Evolutionary conservation across 345 rosid species (phyloP).

Genomic region (Turritis glabra): DNA sequence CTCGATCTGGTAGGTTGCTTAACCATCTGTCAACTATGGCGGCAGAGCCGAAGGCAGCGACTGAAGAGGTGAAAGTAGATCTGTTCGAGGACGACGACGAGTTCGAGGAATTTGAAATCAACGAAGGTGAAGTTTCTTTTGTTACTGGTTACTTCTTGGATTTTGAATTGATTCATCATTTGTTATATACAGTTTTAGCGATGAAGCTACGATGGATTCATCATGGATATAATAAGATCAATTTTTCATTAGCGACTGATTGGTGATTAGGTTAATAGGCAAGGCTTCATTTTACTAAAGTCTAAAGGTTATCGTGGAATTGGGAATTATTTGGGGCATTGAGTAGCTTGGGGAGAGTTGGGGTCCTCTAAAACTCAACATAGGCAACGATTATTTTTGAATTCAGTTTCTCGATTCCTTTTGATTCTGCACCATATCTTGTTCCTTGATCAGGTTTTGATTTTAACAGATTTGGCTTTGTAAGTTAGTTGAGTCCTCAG

Average conservation of each 20-base stretch:
- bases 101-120: conserved; percentile 48
- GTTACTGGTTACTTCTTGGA: not conserved
- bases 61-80: conserved; percentile 73
- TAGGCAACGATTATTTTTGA: not conserved
- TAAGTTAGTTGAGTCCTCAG: not conserved
- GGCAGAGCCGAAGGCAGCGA: conserved; percentile 31
- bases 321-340: not conserved
- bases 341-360: too few species aligned
- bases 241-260: not conserved
- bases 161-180: not conserved
- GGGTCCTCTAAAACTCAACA: not conserved
- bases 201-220: not conserved
- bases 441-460: not conserved
- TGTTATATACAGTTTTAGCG: not conserved
- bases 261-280: not conserved
- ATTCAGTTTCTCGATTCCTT: not conserved
- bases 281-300: not conserved
- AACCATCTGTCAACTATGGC: conserved; percentile 46
- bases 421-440: not conserved
- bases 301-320: not conserved
- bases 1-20: not conserved
- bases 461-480: not conserved
- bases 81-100: conserved; percentile 94
- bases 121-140: not conserved
- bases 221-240: not conserved